Conservation (phyloP, 371 early-diverging fungal genomes). For the Syncephalastrum contaminatum region DNA sequence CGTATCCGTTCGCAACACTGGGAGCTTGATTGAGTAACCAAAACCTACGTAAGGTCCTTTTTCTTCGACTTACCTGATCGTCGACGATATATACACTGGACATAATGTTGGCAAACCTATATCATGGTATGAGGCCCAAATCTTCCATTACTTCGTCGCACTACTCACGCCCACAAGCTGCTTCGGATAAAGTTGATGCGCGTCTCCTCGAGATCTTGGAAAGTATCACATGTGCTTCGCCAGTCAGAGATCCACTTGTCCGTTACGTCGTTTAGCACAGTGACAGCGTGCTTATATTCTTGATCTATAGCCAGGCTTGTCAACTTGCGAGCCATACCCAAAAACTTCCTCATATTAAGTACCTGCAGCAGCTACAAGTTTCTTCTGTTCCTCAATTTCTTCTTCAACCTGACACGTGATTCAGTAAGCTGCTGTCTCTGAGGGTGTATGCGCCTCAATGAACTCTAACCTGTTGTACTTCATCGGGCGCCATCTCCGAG, state of each 20-base stretch:
- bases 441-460: slow-evolving; percentile 1
- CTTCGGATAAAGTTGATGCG: slow-evolving; percentile 23
- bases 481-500: slow-evolving; percentile 8
- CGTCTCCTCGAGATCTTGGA: slow-evolving; percentile 20
- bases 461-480: slow-evolving; percentile 13
- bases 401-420: slow-evolving; percentile 8
- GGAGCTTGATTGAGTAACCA: background rate
- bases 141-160: background rate
- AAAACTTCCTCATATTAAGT: background rate
- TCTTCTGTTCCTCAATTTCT: slow-evolving; percentile 15
- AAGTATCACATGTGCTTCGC: slow-evolving; percentile 21
- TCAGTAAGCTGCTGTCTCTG: too few species aligned
- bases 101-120: slow-evolving; percentile 30
- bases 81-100: slow-evolving; percentile 25
- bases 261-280: slow-evolving; percentile 8
- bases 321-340: background rate
- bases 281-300: slow-evolving; percentile 13
- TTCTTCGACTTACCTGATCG: slow-evolving; percentile 21
- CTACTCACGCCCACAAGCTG: slow-evolving; percentile 25
- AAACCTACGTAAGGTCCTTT: background rate
- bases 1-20: slow-evolving; percentile 27
- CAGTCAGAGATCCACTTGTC: slow-evolving; percentile 22
- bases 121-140: background rate
- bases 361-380: slow-evolving; percentile 9
- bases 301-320: slow-evolving; percentile 6